Conservation (phyloP, 1,284 basidiomycete genomes). For the Sphaerobolus stellatus region DNA sequence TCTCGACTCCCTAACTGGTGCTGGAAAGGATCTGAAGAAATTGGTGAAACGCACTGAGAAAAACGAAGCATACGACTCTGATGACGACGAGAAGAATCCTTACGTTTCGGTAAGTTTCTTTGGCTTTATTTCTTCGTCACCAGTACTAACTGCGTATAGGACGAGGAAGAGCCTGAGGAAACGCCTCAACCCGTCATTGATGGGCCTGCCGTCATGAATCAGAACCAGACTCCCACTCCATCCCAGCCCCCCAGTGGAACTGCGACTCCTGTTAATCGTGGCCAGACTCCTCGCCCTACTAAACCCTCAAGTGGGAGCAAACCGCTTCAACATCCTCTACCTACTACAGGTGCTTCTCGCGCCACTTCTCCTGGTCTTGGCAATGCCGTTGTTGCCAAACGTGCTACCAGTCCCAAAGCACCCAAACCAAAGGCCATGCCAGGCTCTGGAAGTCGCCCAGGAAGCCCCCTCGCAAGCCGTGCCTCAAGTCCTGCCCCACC, state of each 20-base stretch:
- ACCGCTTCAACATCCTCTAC: constrained; percentile 35
- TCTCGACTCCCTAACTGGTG: constrained; percentile 57
- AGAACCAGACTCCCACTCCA: constrained; percentile 38
- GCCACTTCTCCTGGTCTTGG: constrained; percentile 25
- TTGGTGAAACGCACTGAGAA: constrained; percentile 72
- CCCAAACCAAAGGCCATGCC: constrained; percentile 57
- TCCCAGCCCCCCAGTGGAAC: constrained; percentile 25
- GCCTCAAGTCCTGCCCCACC: constrained; percentile 15
- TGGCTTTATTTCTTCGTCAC: background rate
- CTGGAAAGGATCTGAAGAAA: constrained; percentile 76
- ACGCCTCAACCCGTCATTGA: constrained; percentile 41
- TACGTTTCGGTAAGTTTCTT: constrained; percentile 64
- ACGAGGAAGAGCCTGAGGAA: constrained; percentile 71
- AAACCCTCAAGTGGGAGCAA: constrained; percentile 22
- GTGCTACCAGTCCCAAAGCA: constrained; percentile 74
- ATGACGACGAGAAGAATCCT: constrained; percentile 74
- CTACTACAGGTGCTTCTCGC: constrained; percentile 57
- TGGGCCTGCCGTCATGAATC: constrained; percentile 49
- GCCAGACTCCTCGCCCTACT: constrained; percentile 12
- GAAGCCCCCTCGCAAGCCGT: constrained; percentile 50
- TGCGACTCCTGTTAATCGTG: background rate
- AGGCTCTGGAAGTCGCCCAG: constrained; percentile 60
- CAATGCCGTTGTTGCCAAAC: constrained; percentile 57
- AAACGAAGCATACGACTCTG: constrained; percentile 67
- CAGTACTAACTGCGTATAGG: constrained; percentile 33